phyloP scores from a whole-genome alignment of 163 green algal genomes.

The Smithsoniella earleae region DNA sequence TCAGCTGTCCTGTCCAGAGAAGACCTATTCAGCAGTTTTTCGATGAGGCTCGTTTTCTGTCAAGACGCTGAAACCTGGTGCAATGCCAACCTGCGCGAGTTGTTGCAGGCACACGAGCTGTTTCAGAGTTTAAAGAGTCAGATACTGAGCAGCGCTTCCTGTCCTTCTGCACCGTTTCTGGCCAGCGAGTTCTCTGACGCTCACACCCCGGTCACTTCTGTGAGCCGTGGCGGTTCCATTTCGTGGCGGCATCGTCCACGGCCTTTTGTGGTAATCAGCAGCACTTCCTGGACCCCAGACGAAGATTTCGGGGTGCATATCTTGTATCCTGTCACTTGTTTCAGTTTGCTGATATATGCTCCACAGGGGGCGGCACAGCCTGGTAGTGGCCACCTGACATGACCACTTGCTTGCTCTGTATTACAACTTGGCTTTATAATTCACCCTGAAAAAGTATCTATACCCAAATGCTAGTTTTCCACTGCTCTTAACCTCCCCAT shows the following conservation, averaged over 20 bases:
- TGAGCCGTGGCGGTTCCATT: background rate
- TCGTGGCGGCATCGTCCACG: conserved; percentile 38
- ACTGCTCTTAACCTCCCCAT: too few relatives aligned
- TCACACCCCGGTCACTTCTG: conserved; percentile 34
- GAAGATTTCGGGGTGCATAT: conserved; percentile 79
- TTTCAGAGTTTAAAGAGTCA: conserved; percentile 43
- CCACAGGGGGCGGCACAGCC: too few relatives aligned
- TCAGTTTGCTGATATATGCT: too few relatives aligned
- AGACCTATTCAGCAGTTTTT: too few relatives aligned
- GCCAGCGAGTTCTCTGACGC: background rate
- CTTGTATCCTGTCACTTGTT: background rate
- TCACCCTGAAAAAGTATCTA: background rate
- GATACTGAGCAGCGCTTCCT: too few relatives aligned
- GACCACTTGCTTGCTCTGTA: too few relatives aligned
- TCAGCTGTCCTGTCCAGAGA: too few relatives aligned
- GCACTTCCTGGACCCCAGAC: conserved; percentile 93
- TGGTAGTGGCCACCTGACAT: too few relatives aligned
- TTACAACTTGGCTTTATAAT: too few relatives aligned
- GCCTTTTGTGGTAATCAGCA: conserved; percentile 80
- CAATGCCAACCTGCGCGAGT: too few relatives aligned
- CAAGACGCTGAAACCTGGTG: too few relatives aligned
- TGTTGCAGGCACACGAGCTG: conserved; percentile 53
- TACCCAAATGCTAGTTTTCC: background rate
- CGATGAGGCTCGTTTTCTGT: too few relatives aligned
- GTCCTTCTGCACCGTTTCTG: background rate